Evolutionary conservation across 331 rosid genomes (phyloP).

Genomic region (Quercus tomentella): DNA sequence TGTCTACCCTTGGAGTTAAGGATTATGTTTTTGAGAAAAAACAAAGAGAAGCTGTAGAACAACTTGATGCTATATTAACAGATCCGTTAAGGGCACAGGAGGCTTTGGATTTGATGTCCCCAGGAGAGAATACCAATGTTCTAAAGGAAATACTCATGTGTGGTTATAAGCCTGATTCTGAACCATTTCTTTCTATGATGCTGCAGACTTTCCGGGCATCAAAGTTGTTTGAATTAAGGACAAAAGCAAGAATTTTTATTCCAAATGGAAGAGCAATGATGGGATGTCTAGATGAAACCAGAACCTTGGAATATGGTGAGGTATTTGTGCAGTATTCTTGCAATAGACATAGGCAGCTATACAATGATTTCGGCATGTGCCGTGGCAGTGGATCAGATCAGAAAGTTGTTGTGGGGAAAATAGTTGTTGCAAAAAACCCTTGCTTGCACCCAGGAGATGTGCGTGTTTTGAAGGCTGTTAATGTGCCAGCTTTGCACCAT

Average conservation of each 20-base stretch:
- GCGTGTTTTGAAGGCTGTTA: slow-evolving; percentile 52
- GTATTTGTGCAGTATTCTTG: slow-evolving; percentile 40
- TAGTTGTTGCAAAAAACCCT: slow-evolving; percentile 54
- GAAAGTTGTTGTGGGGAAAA: slow-evolving; percentile 12
- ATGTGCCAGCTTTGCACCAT: slow-evolving; percentile 61
- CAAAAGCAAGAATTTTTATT: slow-evolving; percentile 60
- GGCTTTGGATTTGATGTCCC: slow-evolving; percentile 61
- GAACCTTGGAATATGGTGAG: slow-evolving; percentile 56
- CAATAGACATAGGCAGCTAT: slow-evolving; percentile 10
- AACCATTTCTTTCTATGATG: slow-evolving; percentile 87
- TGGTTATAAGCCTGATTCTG: slow-evolving; percentile 64
- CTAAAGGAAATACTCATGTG: slow-evolving; percentile 65
- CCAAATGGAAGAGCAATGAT: slow-evolving; percentile 55
- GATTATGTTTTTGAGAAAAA: slow-evolving; percentile 57
- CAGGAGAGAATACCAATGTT: slow-evolving; percentile 59
- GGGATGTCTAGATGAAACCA: slow-evolving; percentile 59
- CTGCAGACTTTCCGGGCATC: slow-evolving; percentile 62
- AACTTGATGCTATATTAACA: slow-evolving; percentile 49
- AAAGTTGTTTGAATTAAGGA: slow-evolving; percentile 44
- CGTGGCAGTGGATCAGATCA: not conserved
- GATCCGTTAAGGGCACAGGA: slow-evolving; percentile 63
- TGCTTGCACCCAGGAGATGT: slow-evolving; percentile 58
- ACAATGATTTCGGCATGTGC: slow-evolving; percentile 6
- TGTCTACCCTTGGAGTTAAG: slow-evolving; percentile 69
- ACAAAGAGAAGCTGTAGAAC: slow-evolving; percentile 50